Base-by-base conservation (phyloP, 495 filamentous ascomycete species). In the Daldinia childiae region DNA sequence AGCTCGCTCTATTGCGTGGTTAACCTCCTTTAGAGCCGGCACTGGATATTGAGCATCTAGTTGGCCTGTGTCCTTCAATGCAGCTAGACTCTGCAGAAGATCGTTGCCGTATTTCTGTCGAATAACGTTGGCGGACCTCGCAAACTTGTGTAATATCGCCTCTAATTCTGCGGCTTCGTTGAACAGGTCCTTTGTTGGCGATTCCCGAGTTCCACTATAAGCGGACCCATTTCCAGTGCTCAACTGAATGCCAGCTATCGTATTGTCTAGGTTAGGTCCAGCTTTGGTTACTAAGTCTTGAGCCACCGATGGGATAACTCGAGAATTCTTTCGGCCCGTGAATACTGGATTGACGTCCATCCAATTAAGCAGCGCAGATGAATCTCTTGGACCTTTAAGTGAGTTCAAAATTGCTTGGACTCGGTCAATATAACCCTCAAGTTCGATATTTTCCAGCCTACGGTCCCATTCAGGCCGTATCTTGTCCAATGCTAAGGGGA, bases 401-500 rank as follows among this genome's bases (percentile, higher is more conserved):
- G 59, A 52, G 17, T 80, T 61, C 14, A 87, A 58, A 14, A 85
- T 54, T 3, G 39, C 30, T 61, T 87, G 84, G 0, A 83, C 81
- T 50, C 71, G 19, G 9, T 72, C 24, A 17, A 89, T 38, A 65
- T 87, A 84, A 5, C 71, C 17, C 1, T 76, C 79, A 1, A 89
- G 69, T 54, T 83, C 77, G 9, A 77, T 51, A 59, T 89, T 89
- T 14, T 78, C 73, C 30, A 75, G 80, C 32, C 84, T 65, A 0
- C 84, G 80, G 32, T 69, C 39, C 87, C 87, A 89, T 62, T 88
- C 86, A 2, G 80, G 77, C 8, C 62, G 36, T 19, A 88, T 71
- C 1, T 61, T 67, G 3, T 82, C 69, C n/a, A 86, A 21, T 0
- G 84, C 82, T 3, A 64, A 19, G 2, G 57, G 58, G 36, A 73